Evolutionary conservation across 2,329 filamentous ascomycete species (phyloP).

Genomic region (Microcyclosporella mali): DNA sequence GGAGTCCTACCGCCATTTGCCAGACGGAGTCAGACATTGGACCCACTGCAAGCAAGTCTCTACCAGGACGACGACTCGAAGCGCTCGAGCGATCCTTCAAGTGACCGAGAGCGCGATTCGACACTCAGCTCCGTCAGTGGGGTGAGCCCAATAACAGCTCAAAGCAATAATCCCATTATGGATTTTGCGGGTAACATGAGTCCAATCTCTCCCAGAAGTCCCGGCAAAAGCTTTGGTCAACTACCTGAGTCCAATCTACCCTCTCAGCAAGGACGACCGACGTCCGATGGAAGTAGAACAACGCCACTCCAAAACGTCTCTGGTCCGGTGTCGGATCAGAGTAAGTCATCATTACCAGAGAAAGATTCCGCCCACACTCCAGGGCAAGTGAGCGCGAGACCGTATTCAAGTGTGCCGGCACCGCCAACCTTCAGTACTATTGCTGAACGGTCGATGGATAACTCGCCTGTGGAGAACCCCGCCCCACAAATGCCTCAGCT

Average conservation of each 20-base stretch:
- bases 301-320: constrained; percentile 1
- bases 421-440: constrained; percentile 16
- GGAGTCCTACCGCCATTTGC: constrained; percentile 31
- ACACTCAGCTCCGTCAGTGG: constrained; percentile 14
- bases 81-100: constrained; percentile 23
- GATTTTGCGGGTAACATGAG: constrained; percentile 13
- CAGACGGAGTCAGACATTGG: constrained; percentile 28
- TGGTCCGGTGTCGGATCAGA: constrained; percentile 4
- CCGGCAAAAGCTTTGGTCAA: constrained; percentile 12
- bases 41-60: constrained; percentile 24
- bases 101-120: constrained; percentile 16
- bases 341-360: constrained; percentile 3
- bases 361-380: neutral
- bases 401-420: constrained; percentile 12
- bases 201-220: constrained; percentile 16
- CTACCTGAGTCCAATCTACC: constrained; percentile 10
- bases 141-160: constrained; percentile 22
- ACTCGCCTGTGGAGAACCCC: constrained; percentile 10
- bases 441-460: constrained; percentile 13
- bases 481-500: constrained; percentile 1
- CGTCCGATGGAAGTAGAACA: constrained; percentile 1
- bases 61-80: constrained; percentile 23
- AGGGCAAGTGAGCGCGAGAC: constrained; percentile 7
- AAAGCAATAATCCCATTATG: constrained; percentile 8
- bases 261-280: neutral